Evolutionary conservation across 352 stramenopile species (phyloP), one percentile per base, ranked within the genome.

Genomic region (Blastocystis sp.): DNA sequence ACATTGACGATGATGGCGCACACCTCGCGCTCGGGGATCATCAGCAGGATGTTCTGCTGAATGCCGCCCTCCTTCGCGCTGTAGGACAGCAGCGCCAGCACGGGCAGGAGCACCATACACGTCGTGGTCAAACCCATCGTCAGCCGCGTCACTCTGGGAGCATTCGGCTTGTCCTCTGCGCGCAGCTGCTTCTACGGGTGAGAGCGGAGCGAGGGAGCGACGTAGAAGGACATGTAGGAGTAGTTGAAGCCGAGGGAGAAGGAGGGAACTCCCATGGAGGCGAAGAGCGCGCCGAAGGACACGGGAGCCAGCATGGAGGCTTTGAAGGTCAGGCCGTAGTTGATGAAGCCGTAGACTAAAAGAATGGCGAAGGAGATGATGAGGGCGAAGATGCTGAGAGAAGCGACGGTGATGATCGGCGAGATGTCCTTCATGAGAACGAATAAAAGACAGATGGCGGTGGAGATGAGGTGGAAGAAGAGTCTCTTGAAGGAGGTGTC

Each of bases 181-280:
- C 35, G 33, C 26, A 85, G n/a, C 51, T 69, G 41, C n/a, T 85
- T 85, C 74, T 85, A 50, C 31, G 0, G 4, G 31, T 67, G 61
- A 39, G 39, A 6, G 2, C 2, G 4, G 26, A 4, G 21, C 24
- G 6, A 10, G 0, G 39, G 16, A 45, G 3, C 19, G n/a, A 85
- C 74, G 35, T 69, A 69, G 41, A 85, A 85, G 24, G 74, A 85
- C 9, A 85, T 35, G 35, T 59, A 85, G 35, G 74, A 85, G 50
- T 70, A 85, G n/a, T 85, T 85, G 51, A 59, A 85, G 59, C 74
- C 74, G 24, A 85, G 60, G 19, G 74, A 85, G 55, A 67, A 85
- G n/a, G 50, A 66, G 26, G 74, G 74, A 37, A 67, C 45, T 29
- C 74, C 74, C 19, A 85, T 69, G 24, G 74, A 85, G 24, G 74